These are phyloP conservation scores for Boletus insuetus DNA, from an alignment of 768 basidiomycete species.

Conservation along the genomic window DNA sequence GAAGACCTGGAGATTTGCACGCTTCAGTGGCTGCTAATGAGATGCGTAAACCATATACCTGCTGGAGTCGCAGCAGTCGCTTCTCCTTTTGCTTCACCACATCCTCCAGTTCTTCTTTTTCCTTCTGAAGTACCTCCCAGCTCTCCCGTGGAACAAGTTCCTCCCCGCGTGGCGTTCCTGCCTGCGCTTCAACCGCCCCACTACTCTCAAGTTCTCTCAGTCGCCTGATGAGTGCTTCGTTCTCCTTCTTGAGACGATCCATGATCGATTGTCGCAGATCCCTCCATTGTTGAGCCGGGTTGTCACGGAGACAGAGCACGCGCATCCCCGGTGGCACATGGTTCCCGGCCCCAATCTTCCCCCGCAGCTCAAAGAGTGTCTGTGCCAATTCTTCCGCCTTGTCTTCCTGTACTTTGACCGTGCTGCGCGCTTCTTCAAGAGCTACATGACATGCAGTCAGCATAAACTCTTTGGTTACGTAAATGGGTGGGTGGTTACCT, in stretches of 20 bases:
- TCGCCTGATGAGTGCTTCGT: slow-evolving; percentile 71
- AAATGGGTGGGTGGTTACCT: slow-evolving; percentile 30
- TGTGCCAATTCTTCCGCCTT: slow-evolving; percentile 76
- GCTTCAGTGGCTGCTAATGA: no score
- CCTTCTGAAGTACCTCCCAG: slow-evolving; percentile 67
- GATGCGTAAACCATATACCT: slow-evolving; percentile 43
- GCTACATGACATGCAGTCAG: slow-evolving; percentile 33
- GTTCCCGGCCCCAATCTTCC: slow-evolving; percentile 71
- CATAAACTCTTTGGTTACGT: neutral
- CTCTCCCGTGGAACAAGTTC: slow-evolving; percentile 72
- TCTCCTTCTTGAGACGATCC: slow-evolving; percentile 78
- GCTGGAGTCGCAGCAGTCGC: slow-evolving; percentile 71
- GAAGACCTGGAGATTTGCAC: slow-evolving; percentile 59
- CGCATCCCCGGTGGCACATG: slow-evolving; percentile 72
- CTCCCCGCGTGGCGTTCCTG: slow-evolving; percentile 12
- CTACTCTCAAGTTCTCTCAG: slow-evolving; percentile 58
- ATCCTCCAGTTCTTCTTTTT: slow-evolving; percentile 66
- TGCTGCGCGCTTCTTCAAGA: slow-evolving; percentile 39
- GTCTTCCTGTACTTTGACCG: slow-evolving; percentile 39
- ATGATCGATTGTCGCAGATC: slow-evolving; percentile 73
- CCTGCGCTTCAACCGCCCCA: slow-evolving; percentile 24
- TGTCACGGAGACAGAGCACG: slow-evolving; percentile 66
- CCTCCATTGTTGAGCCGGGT: slow-evolving; percentile 82
- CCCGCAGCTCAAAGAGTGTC: slow-evolving; percentile 70
- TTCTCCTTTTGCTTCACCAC: slow-evolving; percentile 77